These are phyloP conservation scores for Agrostemma githago DNA, from an alignment of 148 eudicot species.

Conservation along the genomic window DNA sequence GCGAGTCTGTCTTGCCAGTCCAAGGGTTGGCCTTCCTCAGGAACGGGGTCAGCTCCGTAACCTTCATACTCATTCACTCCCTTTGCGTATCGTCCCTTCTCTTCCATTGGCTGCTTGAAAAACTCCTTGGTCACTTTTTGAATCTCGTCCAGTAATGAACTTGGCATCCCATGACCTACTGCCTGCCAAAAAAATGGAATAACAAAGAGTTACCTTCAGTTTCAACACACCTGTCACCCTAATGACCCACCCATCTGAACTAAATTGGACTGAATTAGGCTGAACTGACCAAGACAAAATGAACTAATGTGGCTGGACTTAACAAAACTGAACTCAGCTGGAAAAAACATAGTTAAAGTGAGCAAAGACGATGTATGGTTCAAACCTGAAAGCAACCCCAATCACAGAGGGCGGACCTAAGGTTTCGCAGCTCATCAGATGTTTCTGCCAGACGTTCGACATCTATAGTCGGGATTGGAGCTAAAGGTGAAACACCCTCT, in stretches of 20 bases:
- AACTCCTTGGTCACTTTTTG: not conserved
- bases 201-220: not conserved
- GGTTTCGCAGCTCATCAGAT: not conserved
- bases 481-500: not conserved
- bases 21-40: constrained; percentile 11
- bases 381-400: constrained; percentile 11
- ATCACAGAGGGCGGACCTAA: not conserved
- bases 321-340: not conserved
- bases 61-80: not conserved
- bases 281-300: too few species aligned
- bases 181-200: not conserved
- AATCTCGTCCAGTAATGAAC: constrained; percentile 3
- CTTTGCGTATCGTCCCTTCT: not conserved
- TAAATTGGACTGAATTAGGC: too few species aligned
- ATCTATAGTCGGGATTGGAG: not conserved
- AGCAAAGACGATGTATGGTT: not conserved
- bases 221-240: too few species aligned
- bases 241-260: too few species aligned
- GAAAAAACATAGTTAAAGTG: not conserved
- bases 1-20: constrained; percentile 5
- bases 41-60: constrained; percentile 8
- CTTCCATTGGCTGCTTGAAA: constrained; percentile 1
- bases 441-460: not conserved
- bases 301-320: too few species aligned
- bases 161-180: constrained; percentile 5